Evolutionary conservation across 352 stramenopile genomes (phyloP).

Genomic region (Globisporangium irregulare): DNA sequence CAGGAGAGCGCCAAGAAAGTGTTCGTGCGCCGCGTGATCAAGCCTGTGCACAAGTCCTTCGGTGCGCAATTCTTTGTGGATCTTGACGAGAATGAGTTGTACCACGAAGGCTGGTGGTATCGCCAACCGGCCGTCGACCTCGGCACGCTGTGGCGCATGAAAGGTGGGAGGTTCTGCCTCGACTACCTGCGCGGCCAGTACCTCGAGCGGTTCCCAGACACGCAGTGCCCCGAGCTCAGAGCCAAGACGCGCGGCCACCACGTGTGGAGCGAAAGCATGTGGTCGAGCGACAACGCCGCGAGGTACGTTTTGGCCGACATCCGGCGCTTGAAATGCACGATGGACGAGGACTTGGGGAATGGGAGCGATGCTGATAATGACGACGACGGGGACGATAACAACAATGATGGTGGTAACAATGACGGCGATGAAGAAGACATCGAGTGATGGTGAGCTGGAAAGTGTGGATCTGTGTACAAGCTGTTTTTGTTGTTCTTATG

Average conservation of each 20-base stretch:
- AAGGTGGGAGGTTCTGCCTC: constrained; percentile 19
- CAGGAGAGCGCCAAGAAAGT: constrained; percentile 22
- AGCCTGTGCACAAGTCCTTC: constrained; percentile 18
- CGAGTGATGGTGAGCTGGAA: not conserved
- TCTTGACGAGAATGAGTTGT: constrained; percentile 18
- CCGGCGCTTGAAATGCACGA: constrained; percentile 12
- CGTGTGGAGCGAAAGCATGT: constrained; percentile 31
- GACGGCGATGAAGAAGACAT: not conserved
- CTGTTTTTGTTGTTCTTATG: not conserved
- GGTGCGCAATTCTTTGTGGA: constrained; percentile 28
- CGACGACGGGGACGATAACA: not conserved
- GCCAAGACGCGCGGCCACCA: constrained; percentile 12
- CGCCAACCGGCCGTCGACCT: constrained; percentile 17
- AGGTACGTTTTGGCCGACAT: constrained; percentile 19
- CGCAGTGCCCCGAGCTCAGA: not conserved
- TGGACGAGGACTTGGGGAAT: not conserved
- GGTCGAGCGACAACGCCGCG: constrained; percentile 16
- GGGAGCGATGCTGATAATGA: not conserved
- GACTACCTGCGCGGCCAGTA: constrained; percentile 26
- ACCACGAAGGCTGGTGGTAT: constrained; percentile 30
- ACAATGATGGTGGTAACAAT: not conserved
- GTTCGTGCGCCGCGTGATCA: constrained; percentile 24
- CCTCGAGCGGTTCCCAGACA: constrained; percentile 22
- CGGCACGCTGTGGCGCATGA: constrained; percentile 15
- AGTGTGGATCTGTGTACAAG: not conserved